Evolutionary conservation across 2,329 filamentous ascomycete species (phyloP).

Genomic region (Dothistroma septosporum): DNA sequence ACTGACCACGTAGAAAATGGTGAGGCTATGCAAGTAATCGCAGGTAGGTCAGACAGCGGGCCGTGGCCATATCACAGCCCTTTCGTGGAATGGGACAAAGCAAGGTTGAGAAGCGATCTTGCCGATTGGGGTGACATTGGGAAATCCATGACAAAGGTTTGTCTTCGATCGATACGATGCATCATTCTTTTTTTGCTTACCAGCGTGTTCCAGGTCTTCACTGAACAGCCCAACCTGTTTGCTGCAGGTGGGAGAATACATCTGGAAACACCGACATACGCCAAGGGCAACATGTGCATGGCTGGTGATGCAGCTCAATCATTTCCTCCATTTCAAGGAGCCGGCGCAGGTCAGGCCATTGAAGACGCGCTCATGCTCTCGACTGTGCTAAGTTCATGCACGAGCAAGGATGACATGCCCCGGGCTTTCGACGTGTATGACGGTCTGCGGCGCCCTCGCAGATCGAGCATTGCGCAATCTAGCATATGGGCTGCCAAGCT

Average conservation of each 20-base stretch:
- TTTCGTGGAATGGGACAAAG: constrained; percentile 6
- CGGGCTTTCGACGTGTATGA: constrained; percentile 27
- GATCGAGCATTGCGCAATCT: constrained; percentile 4
- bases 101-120: constrained; percentile 5
- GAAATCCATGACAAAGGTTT: constrained; percentile 7
- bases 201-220: constrained; percentile 4
- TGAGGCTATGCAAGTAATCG: constrained; percentile 9
- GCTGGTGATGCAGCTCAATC: constrained; percentile 21
- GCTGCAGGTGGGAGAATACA: constrained; percentile 10
- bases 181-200: not conserved
- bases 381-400: constrained; percentile 45
- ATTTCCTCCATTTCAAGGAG: constrained; percentile 16
- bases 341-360: constrained; percentile 21
- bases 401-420: constrained; percentile 32
- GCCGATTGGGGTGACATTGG: constrained; percentile 7
- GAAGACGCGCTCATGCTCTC: constrained; percentile 21
- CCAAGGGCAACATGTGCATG: constrained; percentile 6
- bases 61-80: constrained; percentile 5
- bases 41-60: constrained; percentile 4
- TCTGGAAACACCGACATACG: constrained; percentile 6
- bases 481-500: constrained; percentile 5
- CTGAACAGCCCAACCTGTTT: constrained; percentile 4
- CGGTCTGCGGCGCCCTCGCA: constrained; percentile 10
- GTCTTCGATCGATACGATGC: not conserved
- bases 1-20: constrained; percentile 11